Percentiles rank a stretch among this genome's conserved stretches.
Evolutionary conservation across 345 rosid genomes (phyloP).

Genomic region (Jatropha curcas): DNA sequence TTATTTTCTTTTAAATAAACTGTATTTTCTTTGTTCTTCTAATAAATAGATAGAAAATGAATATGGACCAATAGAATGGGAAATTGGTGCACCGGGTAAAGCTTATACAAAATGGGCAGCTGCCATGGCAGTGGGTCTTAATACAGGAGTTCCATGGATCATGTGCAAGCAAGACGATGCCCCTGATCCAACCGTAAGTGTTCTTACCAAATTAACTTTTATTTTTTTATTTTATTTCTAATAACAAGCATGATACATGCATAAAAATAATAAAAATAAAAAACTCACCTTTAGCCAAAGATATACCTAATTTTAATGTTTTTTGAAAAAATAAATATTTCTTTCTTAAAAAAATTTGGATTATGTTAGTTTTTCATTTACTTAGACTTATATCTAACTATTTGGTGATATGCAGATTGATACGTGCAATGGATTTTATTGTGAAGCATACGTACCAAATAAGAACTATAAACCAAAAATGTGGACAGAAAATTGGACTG

Average conservation of each 20-base stretch:
- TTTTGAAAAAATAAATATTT: too few species aligned
- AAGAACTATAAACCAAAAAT: constrained; percentile 40
- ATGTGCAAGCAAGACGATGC: constrained; percentile 60
- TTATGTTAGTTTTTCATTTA: too few species aligned
- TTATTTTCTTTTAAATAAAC: background rate
- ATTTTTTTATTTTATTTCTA: too few species aligned
- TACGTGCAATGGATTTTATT: constrained; percentile 47
- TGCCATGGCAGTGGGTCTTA: constrained; percentile 44
- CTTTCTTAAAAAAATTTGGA: too few species aligned
- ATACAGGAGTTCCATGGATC: constrained; percentile 54
- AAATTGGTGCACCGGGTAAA: constrained; percentile 29
- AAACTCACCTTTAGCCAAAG: too few species aligned
- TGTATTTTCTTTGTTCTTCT: background rate
- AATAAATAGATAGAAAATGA: constrained; percentile 30
- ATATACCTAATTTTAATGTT: too few species aligned
- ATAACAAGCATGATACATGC: too few species aligned
- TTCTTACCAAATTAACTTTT: too few species aligned
- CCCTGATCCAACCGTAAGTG: constrained; percentile 41
- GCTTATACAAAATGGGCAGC: constrained; percentile 50
- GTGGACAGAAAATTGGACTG: constrained; percentile 49
- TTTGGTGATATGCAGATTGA: constrained; percentile 28
- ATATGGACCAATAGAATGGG: constrained; percentile 27
- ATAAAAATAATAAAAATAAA: too few species aligned
- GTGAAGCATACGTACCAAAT: constrained; percentile 41
- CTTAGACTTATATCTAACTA: too few species aligned